These are phyloP conservation scores for Parasarocladium wereldwijsianum DNA, from an alignment of 2,329 filamentous ascomycete species.

Conservation along the genomic window DNA sequence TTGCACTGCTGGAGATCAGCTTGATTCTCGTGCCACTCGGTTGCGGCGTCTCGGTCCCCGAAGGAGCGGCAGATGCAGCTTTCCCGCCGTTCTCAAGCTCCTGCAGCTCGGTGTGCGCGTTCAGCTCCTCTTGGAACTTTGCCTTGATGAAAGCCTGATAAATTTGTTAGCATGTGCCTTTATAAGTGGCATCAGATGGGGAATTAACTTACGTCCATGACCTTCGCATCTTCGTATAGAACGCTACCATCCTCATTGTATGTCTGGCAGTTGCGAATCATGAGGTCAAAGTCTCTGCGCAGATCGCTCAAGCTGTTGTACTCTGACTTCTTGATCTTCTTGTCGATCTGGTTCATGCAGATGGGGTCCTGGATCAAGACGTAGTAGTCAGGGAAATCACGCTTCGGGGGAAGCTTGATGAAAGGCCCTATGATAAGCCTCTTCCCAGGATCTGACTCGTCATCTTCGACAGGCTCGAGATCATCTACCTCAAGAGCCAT, in stretches of 20 bases:
- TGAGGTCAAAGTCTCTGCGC: conserved; percentile 64
- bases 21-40: conserved; percentile 54
- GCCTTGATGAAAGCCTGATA: conserved; percentile 40
- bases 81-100: conserved; percentile 36
- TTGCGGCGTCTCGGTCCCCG: conserved; percentile 50
- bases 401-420: conserved; percentile 77
- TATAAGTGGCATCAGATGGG: not conserved
- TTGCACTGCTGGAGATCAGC: conserved; percentile 35
- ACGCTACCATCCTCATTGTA: conserved; percentile 95
- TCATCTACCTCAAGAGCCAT: conserved; percentile 77
- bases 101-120: conserved; percentile 37
- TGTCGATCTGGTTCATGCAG: conserved; percentile 88
- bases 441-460: conserved; percentile 43
- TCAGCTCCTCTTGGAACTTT: conserved; percentile 37
- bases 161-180: conserved; percentile 16
- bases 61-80: conserved; percentile 28
- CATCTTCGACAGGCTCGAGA: conserved; percentile 38
- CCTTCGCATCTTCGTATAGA: conserved; percentile 80
- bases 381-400: conserved; percentile 90
- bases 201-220: conserved; percentile 61
- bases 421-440: conserved; percentile 89
- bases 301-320: conserved; percentile 73
- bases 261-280: conserved; percentile 83
- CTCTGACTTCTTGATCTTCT: conserved; percentile 91
- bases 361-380: conserved; percentile 84